Evolutionary conservation across 495 filamentous ascomycete genomes (phyloP).

Genomic region (Hypoxylon fuscum): DNA sequence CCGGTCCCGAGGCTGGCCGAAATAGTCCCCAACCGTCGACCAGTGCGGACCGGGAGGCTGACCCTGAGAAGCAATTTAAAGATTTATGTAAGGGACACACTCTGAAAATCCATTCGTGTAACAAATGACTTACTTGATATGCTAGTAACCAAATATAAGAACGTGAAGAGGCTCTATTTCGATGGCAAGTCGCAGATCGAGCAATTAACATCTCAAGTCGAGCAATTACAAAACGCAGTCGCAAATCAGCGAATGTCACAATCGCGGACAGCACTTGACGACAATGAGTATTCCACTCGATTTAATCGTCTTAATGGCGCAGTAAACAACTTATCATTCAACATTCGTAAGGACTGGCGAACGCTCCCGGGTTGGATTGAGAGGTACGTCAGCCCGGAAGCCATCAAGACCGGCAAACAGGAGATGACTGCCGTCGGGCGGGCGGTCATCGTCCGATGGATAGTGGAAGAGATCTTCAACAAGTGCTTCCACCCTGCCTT

Average conservation of each 20-base stretch:
- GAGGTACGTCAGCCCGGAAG: conserved; percentile 81
- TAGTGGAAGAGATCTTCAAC: conserved; percentile 91
- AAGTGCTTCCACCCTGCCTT: conserved; percentile 90
- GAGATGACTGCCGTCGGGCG: conserved; percentile 98
- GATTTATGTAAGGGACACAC: conserved; percentile 70
- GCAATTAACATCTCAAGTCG: conserved; percentile 85
- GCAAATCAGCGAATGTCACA: conserved; percentile 95
- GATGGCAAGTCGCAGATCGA: conserved; percentile 92
- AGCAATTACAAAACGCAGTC: conserved; percentile 94
- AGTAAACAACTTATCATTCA: conserved; percentile 93
- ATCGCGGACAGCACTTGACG: conserved; percentile 93
- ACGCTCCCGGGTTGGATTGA: conserved; percentile 80
- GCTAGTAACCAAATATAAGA: conserved; percentile 92
- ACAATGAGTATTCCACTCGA: conserved; percentile 90
- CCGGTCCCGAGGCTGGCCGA: conserved; percentile 60
- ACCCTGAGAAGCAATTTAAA: conserved; percentile 65
- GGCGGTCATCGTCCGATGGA: conserved; percentile 87
- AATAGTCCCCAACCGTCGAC: conserved; percentile 68
- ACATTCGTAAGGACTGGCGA: conserved; percentile 92
- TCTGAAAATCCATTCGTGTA: not conserved
- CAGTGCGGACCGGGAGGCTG: conserved; percentile 60
- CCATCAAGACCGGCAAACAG: conserved; percentile 80
- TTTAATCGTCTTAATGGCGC: conserved; percentile 94
- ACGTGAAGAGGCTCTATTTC: conserved; percentile 97
- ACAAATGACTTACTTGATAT: conserved; percentile 25